phyloP scores from a whole-genome alignment of 139 green algal species.

The Trebouxia sp. region DNA sequence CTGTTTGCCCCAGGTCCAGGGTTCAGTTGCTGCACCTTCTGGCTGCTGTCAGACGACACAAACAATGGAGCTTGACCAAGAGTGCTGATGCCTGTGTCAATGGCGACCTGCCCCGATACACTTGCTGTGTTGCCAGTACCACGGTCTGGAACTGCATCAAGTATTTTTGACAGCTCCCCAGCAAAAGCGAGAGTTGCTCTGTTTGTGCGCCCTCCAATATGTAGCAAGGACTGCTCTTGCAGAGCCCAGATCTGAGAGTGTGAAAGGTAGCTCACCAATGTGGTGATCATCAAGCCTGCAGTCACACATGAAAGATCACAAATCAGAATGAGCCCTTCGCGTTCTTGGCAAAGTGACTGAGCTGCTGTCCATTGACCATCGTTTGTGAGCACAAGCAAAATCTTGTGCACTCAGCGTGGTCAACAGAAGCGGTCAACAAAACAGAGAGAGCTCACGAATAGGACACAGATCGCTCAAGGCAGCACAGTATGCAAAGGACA shows the following conservation, averaged over 20 bases:
- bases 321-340: not conserved
- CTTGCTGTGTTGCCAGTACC: not conserved
- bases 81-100: too few relatives aligned
- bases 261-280: conserved; percentile 90
- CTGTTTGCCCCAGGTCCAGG: not conserved
- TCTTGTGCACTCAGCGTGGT: not conserved
- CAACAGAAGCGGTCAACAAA: not conserved
- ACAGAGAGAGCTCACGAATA: too few relatives aligned
- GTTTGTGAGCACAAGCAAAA: not conserved
- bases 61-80: not conserved
- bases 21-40: not conserved
- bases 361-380: not conserved
- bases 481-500: not conserved
- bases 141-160: conserved; percentile 78
- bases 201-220: conserved; percentile 85
- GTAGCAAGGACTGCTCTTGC: conserved; percentile 72
- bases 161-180: conserved; percentile 74
- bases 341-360: not conserved
- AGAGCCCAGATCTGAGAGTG: conserved; percentile 92
- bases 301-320: too few relatives aligned
- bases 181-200: conserved; percentile 79
- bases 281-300: conserved; percentile 91
- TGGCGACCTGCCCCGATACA: not conserved
- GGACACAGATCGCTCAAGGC: too few relatives aligned
- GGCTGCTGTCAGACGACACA: too few relatives aligned